A percentile compares a stretch with the other conserved stretches of the same genome.
These are phyloP conservation scores for Pythium brachiatum DNA, from an alignment of 352 stramenopile species.

Conservation along the genomic window DNA sequence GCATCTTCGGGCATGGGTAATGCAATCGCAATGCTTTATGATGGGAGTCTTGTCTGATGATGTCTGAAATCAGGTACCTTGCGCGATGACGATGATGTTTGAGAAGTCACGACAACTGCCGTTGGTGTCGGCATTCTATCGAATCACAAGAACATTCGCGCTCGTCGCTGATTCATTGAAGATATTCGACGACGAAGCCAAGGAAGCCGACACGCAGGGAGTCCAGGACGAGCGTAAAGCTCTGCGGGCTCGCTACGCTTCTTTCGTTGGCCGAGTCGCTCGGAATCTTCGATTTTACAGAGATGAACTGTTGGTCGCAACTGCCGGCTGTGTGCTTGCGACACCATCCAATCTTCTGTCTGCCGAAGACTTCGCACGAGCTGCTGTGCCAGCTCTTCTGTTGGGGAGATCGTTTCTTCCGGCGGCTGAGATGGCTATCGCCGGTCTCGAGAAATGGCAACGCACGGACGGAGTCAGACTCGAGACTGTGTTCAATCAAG, in stretches of 20 bases:
- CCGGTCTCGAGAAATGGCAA: constrained; percentile 60
- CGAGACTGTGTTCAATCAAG: constrained; percentile 29
- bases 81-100: constrained; percentile 22
- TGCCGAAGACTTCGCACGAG: constrained; percentile 29
- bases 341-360: constrained; percentile 42
- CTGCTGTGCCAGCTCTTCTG: constrained; percentile 47
- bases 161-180: not conserved
- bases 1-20: constrained; percentile 3
- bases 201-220: not conserved
- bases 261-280: constrained; percentile 47
- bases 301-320: constrained; percentile 69
- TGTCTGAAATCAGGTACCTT: constrained; percentile 15
- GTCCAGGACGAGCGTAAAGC: not conserved
- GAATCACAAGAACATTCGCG: constrained; percentile 23
- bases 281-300: constrained; percentile 67
- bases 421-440: constrained; percentile 54
- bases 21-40: not conserved
- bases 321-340: constrained; percentile 54
- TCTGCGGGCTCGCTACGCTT: constrained; percentile 29
- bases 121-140: constrained; percentile 34
- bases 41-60: not conserved
- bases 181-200: constrained; percentile 8
- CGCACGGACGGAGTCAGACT: constrained; percentile 26
- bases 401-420: constrained; percentile 65
- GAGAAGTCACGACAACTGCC: constrained; percentile 22